A percentile compares a stretch with the other conserved stretches of the same genome.
Conservation (phyloP, 352 stramenopile genomes). For the Pythium phragmiticola region DNA sequence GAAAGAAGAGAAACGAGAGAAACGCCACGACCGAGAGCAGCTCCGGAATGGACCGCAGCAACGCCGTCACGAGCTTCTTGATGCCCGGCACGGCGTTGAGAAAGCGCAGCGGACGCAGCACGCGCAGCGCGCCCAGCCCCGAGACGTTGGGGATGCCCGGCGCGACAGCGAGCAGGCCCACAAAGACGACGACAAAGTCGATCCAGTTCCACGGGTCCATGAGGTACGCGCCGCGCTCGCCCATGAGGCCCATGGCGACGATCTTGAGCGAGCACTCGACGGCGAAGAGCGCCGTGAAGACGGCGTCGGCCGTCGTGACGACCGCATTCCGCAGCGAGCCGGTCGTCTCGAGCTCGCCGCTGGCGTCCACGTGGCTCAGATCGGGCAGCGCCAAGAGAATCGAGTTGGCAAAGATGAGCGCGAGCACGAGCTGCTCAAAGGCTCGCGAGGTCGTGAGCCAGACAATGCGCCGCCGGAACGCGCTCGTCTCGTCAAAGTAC, state of each 20-base stretch:
- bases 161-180: conserved; percentile 48
- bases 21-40: conserved; percentile 53
- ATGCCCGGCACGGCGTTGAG: conserved; percentile 46
- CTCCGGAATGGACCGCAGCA: conserved; percentile 48
- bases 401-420: conserved; percentile 78
- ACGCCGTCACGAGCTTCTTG: conserved; percentile 60
- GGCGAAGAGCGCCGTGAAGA: conserved; percentile 71
- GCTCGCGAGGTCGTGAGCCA: conserved; percentile 48
- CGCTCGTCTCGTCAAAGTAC: conserved; percentile 47
- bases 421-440: conserved; percentile 76
- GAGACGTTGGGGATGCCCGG: conserved; percentile 46
- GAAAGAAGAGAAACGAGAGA: conserved; percentile 50
- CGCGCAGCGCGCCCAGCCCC: conserved; percentile 36
- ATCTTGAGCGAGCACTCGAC: conserved; percentile 88
- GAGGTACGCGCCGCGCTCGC: conserved; percentile 64
- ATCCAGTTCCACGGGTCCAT: conserved; percentile 89
- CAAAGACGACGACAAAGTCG: conserved; percentile 86
- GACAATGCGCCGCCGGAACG: conserved; percentile 40
- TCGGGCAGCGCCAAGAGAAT: conserved; percentile 76
- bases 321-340: conserved; percentile 48
- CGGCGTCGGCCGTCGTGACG: conserved; percentile 42
- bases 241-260: conserved; percentile 75
- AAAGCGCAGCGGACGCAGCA: conserved; percentile 43
- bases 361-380: conserved; percentile 39
- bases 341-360: conserved; percentile 35